A percentile compares a stretch with the other conserved stretches of the same genome.
Conservation (phyloP, 306 rosid genomes). For the Cucurbita maxima region DNA sequence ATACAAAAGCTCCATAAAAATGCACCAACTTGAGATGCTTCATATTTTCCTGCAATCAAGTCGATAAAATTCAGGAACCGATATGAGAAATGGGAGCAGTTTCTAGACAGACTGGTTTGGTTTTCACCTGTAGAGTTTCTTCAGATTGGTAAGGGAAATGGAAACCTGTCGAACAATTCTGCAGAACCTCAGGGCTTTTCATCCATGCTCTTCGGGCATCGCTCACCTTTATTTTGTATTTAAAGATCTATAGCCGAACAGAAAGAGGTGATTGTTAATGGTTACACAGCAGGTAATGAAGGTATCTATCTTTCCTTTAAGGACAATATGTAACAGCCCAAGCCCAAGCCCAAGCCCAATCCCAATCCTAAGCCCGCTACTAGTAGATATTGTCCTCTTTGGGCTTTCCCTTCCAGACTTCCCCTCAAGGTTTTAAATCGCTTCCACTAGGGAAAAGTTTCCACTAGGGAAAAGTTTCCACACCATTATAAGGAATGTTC, state of each 20-base stretch:
- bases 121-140: constrained; percentile 41
- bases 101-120: neutral
- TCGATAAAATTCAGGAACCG: neutral
- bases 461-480: too few species aligned
- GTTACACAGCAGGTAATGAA: neutral
- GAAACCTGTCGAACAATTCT: constrained; percentile 77
- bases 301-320: neutral
- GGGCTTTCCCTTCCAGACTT: too few species aligned
- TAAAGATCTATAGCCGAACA: constrained; percentile 41
- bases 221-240: constrained; percentile 48
- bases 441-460: too few species aligned
- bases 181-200: constrained; percentile 59
- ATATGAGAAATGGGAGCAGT: neutral
- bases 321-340: neutral
- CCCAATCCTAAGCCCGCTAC: too few species aligned
- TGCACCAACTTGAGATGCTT: constrained; percentile 55
- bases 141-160: constrained; percentile 39
- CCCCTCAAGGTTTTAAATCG: too few species aligned
- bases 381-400: too few species aligned
- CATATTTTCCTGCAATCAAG: constrained; percentile 50
- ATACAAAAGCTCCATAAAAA: constrained; percentile 50
- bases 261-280: neutral
- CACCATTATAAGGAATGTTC: too few species aligned
- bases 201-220: constrained; percentile 75
- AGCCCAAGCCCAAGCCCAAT: too few species aligned